Evolutionary conservation across 768 basidiomycete genomes (phyloP).

Genomic region (Mycena haematopus): DNA sequence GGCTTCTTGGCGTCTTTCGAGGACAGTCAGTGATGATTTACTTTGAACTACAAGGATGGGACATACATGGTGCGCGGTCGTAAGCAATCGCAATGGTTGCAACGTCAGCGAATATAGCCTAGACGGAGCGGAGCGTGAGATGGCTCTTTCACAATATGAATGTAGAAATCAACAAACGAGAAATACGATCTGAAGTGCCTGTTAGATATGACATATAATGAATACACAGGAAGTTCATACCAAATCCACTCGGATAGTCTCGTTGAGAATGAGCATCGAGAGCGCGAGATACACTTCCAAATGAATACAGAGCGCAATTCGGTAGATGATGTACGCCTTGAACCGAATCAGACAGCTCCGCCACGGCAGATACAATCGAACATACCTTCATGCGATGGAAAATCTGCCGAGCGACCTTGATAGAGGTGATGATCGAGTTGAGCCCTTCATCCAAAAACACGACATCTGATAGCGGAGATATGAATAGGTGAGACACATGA

Average conservation of each 20-base stretch:
- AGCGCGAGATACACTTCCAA: slow-evolving; percentile 53
- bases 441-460: slow-evolving; percentile 57
- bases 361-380: slow-evolving; percentile 29
- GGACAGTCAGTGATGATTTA: not conserved
- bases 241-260: slow-evolving; percentile 54
- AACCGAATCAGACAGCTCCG: slow-evolving; percentile 27
- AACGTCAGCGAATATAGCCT: slow-evolving; percentile 34
- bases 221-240: slow-evolving; percentile 49
- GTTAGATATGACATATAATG: slow-evolving; percentile 40
- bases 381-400: slow-evolving; percentile 55
- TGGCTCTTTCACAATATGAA: not conserved
- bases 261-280: slow-evolving; percentile 52
- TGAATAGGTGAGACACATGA: not conserved
- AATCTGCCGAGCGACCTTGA: slow-evolving; percentile 56
- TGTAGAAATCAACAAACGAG: slow-evolving; percentile 7
- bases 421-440: slow-evolving; percentile 47
- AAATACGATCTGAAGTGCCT: slow-evolving; percentile 12
- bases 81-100: slow-evolving; percentile 59
- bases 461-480: slow-evolving; percentile 36
- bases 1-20: slow-evolving; percentile 36
- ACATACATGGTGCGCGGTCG: slow-evolving; percentile 46
- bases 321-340: slow-evolving; percentile 54
- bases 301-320: slow-evolving; percentile 56
- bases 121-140: not conserved
- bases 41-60: not conserved